These are phyloP conservation scores for Penicillium coprophilum DNA, from an alignment of 495 filamentous ascomycete species.

Conservation along the genomic window DNA sequence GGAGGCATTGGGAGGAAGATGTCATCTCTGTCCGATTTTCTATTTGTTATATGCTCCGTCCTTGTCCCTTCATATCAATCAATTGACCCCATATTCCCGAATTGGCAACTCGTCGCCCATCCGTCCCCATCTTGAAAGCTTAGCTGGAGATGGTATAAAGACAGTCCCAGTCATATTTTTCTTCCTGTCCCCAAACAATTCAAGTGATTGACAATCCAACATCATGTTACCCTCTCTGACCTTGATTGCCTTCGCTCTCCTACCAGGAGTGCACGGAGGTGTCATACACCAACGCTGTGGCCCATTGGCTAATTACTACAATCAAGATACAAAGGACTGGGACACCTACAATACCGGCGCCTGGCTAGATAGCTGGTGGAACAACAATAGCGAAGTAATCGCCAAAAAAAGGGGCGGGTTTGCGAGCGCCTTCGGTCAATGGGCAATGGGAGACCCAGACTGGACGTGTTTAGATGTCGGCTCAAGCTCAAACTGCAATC, in stretches of 20 bases:
- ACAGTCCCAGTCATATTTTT: background rate
- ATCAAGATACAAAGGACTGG: conserved; percentile 21
- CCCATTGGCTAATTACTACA: conserved; percentile 22
- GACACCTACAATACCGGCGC: conserved; percentile 19
- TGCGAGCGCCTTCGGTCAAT: conserved; percentile 26
- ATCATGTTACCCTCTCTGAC: conserved; percentile 10
- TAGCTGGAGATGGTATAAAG: background rate
- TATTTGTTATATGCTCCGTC: no score
- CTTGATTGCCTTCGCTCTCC: conserved; percentile 7
- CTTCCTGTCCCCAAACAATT: background rate
- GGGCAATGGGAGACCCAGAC: conserved; percentile 31
- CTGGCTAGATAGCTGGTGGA: conserved; percentile 31
- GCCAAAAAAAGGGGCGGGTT: conserved; percentile 21
- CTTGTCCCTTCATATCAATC: background rate
- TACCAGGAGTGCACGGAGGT: conserved; percentile 13
- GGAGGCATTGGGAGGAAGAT: background rate
- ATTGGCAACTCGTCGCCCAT: background rate
- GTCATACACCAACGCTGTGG: conserved; percentile 24
- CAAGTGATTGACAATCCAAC: background rate
- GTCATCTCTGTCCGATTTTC: no score
- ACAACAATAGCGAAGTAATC: conserved; percentile 12
- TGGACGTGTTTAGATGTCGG: conserved; percentile 28
- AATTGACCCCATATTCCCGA: background rate
- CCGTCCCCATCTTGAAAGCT: background rate
- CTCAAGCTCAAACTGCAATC: conserved; percentile 23